Percentiles rank a stretch among this genome's conserved stretches.
These are phyloP conservation scores for Nemania diffusa DNA, from an alignment of 2,329 filamentous ascomycete species.

Conservation along the genomic window DNA sequence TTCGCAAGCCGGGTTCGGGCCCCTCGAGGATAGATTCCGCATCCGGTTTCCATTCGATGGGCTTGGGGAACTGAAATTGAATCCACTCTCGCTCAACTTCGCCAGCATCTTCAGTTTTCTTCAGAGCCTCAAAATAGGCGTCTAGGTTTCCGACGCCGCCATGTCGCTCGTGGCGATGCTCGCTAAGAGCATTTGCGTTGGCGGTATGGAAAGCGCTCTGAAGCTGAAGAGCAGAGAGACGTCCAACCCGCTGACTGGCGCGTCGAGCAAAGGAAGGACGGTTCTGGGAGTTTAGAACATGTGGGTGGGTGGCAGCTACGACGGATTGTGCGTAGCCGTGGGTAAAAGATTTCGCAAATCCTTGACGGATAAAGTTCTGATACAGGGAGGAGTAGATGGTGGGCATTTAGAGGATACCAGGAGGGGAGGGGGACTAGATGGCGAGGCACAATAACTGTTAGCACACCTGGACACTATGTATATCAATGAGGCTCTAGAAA, in stretches of 20 bases:
- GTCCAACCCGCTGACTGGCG: slow-evolving; percentile 65
- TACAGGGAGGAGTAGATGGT: slow-evolving; percentile 76
- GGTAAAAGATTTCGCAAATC: slow-evolving; percentile 95
- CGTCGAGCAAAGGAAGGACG: slow-evolving; percentile 70
- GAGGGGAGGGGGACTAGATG: slow-evolving; percentile 64
- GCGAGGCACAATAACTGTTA: slow-evolving; percentile 40
- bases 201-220: slow-evolving; percentile 80
- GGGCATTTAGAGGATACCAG: slow-evolving; percentile 89
- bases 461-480: slow-evolving; percentile 4
- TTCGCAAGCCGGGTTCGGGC: slow-evolving; percentile 68
- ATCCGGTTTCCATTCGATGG: slow-evolving; percentile 86
- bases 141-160: slow-evolving; percentile 75
- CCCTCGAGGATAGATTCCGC: slow-evolving; percentile 64
- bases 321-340: slow-evolving; percentile 98
- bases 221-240: slow-evolving; percentile 71
- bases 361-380: slow-evolving; percentile 92
- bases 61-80: slow-evolving; percentile 88
- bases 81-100: slow-evolving; percentile 84
- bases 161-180: slow-evolving; percentile 65
- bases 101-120: slow-evolving; percentile 65
- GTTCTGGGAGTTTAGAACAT: slow-evolving; percentile 79
- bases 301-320: slow-evolving; percentile 88
- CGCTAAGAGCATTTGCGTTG: slow-evolving; percentile 62
- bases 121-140: slow-evolving; percentile 91
- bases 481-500: neutral